Percentiles rank a stretch among this genome's conserved stretches.
phyloP scores from a whole-genome alignment of 2,329 filamentous ascomycete species.

The Colletotrichum costaricense region DNA sequence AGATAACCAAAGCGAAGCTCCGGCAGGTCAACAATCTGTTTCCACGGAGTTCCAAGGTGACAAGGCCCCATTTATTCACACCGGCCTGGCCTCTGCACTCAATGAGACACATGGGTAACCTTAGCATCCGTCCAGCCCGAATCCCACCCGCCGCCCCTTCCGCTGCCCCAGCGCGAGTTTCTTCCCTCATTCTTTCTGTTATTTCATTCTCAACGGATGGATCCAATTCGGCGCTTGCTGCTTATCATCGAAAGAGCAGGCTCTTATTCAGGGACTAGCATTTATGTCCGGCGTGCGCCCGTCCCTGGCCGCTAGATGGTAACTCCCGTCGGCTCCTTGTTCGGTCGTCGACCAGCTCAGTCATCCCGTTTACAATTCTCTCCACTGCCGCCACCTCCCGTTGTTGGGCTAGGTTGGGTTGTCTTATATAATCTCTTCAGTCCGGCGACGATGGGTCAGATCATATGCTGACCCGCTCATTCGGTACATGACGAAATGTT shows the following conservation, averaged over 20 bases:
- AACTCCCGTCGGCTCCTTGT: background rate
- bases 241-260: background rate
- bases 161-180: background rate
- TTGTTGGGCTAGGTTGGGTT: background rate
- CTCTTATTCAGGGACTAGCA: background rate
- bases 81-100: background rate
- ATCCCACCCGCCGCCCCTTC: constrained; percentile 20
- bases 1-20: background rate
- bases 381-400: background rate
- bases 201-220: background rate
- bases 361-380: background rate
- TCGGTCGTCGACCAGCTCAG: constrained; percentile 1
- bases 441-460: constrained; percentile 1
- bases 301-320: background rate
- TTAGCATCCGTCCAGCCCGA: constrained; percentile 14
- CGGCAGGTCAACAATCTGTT: background rate
- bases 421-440: constrained; percentile 7
- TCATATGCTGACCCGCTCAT: constrained; percentile 7
- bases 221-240: background rate
- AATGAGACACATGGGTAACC: background rate
- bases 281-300: constrained; percentile 6
- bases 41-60: background rate
- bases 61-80: background rate
- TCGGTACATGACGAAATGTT: constrained; percentile 20
- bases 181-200: background rate